These are phyloP conservation scores for Firmiana major DNA, from an alignment of 345 rosid species.

Conservation along the genomic window DNA sequence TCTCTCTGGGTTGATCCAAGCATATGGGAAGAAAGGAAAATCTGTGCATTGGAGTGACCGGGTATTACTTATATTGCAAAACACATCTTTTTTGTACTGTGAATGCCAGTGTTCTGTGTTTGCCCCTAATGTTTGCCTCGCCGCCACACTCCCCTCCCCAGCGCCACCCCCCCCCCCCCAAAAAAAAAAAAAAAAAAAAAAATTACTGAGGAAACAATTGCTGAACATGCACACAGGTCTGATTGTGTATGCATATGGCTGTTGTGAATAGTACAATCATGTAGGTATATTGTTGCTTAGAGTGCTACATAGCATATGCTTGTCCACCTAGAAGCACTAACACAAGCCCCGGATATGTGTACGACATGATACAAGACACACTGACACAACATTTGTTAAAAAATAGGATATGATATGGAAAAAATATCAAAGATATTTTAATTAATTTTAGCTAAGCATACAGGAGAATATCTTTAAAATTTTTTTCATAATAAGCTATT, in stretches of 20 bases:
- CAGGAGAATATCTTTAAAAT: not conserved
- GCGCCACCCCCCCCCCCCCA: not conserved
- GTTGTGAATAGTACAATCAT: not conserved
- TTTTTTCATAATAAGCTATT: too few species aligned
- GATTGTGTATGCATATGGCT: not conserved
- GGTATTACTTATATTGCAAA: conserved; percentile 32
- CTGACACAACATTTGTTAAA: not conserved
- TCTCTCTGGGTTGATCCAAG: conserved; percentile 47
- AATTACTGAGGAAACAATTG: not conserved
- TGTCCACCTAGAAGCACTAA: not conserved
- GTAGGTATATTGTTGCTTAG: not conserved
- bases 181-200: too few species aligned
- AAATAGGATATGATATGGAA: not conserved
- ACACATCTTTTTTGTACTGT: not conserved
- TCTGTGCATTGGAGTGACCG: conserved; percentile 87
- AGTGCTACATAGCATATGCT: not conserved
- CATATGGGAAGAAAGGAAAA: conserved; percentile 49
- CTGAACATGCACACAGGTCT: not conserved
- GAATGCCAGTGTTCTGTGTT: not conserved
- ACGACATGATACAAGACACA: not conserved
- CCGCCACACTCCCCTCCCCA: not conserved
- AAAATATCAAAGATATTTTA: not conserved
- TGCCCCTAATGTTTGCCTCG: not conserved
- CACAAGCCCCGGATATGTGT: not conserved
- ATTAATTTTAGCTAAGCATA: not conserved